phyloP scores from a whole-genome alignment of 2,329 filamentous ascomycete genomes.

The Didymella keratinophila region DNA sequence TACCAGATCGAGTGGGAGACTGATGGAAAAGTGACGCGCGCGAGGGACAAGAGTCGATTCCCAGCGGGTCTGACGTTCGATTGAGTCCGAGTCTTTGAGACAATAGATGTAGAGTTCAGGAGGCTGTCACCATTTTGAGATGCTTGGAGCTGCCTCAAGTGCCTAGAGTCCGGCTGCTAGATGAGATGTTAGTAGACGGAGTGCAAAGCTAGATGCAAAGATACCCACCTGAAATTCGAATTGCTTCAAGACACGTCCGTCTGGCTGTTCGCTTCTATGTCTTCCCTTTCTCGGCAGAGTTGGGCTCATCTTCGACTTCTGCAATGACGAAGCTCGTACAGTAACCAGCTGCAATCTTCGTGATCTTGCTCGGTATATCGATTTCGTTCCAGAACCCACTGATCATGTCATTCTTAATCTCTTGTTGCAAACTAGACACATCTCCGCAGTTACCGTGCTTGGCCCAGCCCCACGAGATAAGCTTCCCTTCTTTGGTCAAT shows the following conservation, averaged over 20 bases:
- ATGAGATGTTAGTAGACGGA: constrained; percentile 2
- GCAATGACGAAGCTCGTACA: constrained; percentile 43
- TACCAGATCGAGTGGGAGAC: constrained; percentile 22
- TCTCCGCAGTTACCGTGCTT: constrained; percentile 94
- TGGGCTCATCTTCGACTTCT: constrained; percentile 5
- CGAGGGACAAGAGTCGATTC: constrained; percentile 15
- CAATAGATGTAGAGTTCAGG: background rate
- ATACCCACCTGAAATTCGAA: background rate
- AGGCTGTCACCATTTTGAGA: background rate
- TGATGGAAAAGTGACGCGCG: constrained; percentile 21
- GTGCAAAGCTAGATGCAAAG: background rate
- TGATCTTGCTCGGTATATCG: constrained; percentile 30
- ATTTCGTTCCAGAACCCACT: constrained; percentile 43
- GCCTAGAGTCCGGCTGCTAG: background rate
- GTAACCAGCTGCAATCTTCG: constrained; percentile 36
- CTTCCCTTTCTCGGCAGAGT: background rate
- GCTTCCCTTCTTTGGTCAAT: constrained; percentile 68
- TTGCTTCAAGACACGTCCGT: background rate
- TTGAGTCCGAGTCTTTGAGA: background rate
- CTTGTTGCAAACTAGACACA: constrained; percentile 18
- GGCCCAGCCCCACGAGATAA: constrained; percentile 93
- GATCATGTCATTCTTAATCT: constrained; percentile 40
- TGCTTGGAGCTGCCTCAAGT: background rate
- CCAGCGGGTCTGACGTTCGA: constrained; percentile 13
- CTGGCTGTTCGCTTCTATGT: background rate